Evolutionary conservation across 768 basidiomycete genomes (phyloP).

Genomic region (Agrocybe chaxingu): DNA sequence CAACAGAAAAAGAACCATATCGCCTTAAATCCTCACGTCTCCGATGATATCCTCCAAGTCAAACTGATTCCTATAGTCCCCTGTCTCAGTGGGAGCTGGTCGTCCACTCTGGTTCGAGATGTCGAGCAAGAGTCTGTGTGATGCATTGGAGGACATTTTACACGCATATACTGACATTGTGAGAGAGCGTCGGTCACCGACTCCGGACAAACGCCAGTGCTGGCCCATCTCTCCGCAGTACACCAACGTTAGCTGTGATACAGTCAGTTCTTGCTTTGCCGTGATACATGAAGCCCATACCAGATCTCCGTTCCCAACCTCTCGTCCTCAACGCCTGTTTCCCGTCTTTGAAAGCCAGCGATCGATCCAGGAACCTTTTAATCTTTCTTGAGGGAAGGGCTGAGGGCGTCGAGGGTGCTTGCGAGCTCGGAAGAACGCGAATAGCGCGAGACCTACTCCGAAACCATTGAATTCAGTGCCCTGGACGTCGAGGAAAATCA

Average conservation of each 20-base stretch:
- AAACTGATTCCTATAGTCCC: no score
- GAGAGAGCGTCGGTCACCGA: slow-evolving; percentile 6
- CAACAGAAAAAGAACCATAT: no score
- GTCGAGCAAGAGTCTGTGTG: no score
- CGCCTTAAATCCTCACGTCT: no score
- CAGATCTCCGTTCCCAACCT: slow-evolving; percentile 59
- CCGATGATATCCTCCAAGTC: no score
- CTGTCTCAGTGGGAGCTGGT: no score
- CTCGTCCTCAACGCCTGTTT: slow-evolving; percentile 26
- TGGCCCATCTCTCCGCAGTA: slow-evolving; percentile 47
- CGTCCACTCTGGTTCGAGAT: no score
- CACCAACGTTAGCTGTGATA: slow-evolving; percentile 50
- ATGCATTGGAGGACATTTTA: no score
- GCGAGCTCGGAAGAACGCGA: slow-evolving; percentile 37
- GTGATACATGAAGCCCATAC: slow-evolving; percentile 29
- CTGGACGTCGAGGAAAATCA: slow-evolving; percentile 1
- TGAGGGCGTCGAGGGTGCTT: slow-evolving; percentile 30
- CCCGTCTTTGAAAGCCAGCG: slow-evolving; percentile 43
- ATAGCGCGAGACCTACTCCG: slow-evolving; percentile 47
- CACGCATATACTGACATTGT: no score
- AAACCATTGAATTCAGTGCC: background rate
- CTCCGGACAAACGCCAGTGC: slow-evolving; percentile 50
- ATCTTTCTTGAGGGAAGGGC: slow-evolving; percentile 47
- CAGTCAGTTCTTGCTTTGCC: background rate
- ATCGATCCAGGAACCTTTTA: slow-evolving; percentile 50